Evolutionary conservation across 1,284 basidiomycete genomes (phyloP).

Genomic region (Phaffia rhodozyma): DNA sequence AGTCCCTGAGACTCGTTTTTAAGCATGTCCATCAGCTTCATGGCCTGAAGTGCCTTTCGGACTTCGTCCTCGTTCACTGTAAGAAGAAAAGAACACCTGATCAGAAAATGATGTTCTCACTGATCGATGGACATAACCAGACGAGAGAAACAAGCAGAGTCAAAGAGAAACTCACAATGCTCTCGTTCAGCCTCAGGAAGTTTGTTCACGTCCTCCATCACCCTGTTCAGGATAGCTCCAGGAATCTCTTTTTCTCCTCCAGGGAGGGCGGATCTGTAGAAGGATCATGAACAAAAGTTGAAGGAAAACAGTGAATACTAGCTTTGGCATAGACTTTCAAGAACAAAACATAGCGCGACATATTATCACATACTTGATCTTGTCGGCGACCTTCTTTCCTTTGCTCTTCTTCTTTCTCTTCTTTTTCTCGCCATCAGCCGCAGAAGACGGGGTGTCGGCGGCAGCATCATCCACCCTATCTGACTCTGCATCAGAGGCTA

Average conservation of each 20-base stretch:
- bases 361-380: slow-evolving; percentile 28
- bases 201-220: slow-evolving; percentile 28
- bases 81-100: neutral
- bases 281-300: neutral
- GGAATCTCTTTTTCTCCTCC: slow-evolving; percentile 26
- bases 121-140: neutral
- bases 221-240: slow-evolving; percentile 29
- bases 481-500: too few species aligned
- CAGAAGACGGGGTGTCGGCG: too few species aligned
- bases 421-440: slow-evolving; percentile 22
- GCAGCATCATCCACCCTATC: too few species aligned
- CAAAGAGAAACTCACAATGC: slow-evolving; percentile 20
- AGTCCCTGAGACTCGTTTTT: slow-evolving; percentile 25
- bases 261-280: slow-evolving; percentile 24
- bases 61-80: slow-evolving; percentile 26
- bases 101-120: slow-evolving; percentile 22
- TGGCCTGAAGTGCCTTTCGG: slow-evolving; percentile 33
- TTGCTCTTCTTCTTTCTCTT: slow-evolving; percentile 36
- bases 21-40: slow-evolving; percentile 37
- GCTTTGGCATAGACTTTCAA: neutral
- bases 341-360: neutral
- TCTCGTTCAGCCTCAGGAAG: slow-evolving; percentile 20
- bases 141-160: neutral
- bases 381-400: slow-evolving; percentile 32
- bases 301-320: neutral